Base-by-base conservation (phyloP, 2,329 filamentous ascomycete genomes). In the Cladosporium sp. region DNA sequence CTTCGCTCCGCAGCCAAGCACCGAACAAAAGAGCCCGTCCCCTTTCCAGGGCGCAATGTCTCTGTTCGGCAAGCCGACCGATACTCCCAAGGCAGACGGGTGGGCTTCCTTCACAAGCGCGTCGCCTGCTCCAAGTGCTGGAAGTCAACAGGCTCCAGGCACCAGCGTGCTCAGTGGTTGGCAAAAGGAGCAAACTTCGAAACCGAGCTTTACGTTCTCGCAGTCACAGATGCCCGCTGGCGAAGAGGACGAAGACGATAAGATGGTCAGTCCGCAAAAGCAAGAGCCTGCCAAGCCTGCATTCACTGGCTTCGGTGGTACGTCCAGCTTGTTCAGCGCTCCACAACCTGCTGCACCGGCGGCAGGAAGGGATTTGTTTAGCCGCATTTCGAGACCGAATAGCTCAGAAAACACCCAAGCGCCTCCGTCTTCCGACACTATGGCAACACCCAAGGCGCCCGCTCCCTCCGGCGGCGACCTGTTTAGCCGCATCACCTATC, bases 181-280 rank as follows among this genome's bases (percentile, higher is more conserved):
- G 34, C 40, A 49, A n/a, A 48, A 56, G 32, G 43, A 52, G 32
- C 49, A 52, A 33, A 46, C 49, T 13, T 46, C 49, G 4, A 54
- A 54, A 42, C 46, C 44, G 16, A 19, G 31, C n/a, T 41, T 41
- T 45, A 35, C 54, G 32, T 53, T 53, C 31, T 38, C 44, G 32
- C 33, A 28, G 41, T 43, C 51, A 11, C 51, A 53, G 22, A 49
- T 43, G 43, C n/a, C 51, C 14, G 37, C 43, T 1, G 37, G 33
- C 35, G 22, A 53, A 31, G 40, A 41, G 7, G 57, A 61, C 38
- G 58, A 63, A 34, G 59, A 64, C 46, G 60, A 60, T 18, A 60
- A 59, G 37, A 64, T 62, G 61, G 52, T 53, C n/a, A 65, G 58
- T 11, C 59, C 61, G 6, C 52, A 53, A 33, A 49, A 52, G 44